Evolutionary conservation across 2,329 filamentous ascomycete species (phyloP).

Genomic region (Diplodia sapinea): DNA sequence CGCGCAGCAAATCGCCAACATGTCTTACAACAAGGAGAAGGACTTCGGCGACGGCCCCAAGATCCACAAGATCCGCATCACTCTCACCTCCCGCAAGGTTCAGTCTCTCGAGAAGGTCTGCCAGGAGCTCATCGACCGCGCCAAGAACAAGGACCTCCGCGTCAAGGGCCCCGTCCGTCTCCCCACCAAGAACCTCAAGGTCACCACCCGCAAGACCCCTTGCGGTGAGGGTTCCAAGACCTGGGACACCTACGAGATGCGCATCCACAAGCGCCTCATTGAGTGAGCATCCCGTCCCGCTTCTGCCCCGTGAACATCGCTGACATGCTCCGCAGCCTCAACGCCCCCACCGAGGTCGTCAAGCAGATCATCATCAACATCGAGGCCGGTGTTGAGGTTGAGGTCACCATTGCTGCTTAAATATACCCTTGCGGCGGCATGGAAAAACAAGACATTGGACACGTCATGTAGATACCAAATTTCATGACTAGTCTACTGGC

Average conservation of each 20-base stretch:
- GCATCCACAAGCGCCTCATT: conserved; percentile 98
- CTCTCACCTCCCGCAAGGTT: conserved; percentile 93
- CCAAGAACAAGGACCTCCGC: conserved; percentile 96
- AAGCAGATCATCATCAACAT: conserved; percentile 98
- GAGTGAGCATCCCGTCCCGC: conserved; percentile 64
- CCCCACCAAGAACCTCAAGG: conserved; percentile 94
- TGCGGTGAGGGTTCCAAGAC: conserved; percentile 99
- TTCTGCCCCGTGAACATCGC: not conserved
- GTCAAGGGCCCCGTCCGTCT: conserved; percentile 98
- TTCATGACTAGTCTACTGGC: conserved; percentile 21
- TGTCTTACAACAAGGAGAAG: conserved; percentile 81
- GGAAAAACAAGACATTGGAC: conserved; percentile 19
- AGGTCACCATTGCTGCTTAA: conserved; percentile 89
- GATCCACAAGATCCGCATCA: conserved; percentile 98
- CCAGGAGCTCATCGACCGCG: conserved; percentile 96
- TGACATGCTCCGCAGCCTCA: conserved; percentile 63
- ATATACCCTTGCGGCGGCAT: conserved; percentile 11
- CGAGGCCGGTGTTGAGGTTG: conserved; percentile 90
- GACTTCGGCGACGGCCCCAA: conserved; percentile 89
- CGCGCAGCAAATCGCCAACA: conserved; percentile 37
- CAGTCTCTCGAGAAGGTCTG: conserved; percentile 93
- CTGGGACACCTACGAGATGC: conserved; percentile 99
- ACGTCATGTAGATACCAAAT: conserved; percentile 25
- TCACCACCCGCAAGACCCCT: conserved; percentile 98
- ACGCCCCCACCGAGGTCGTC: conserved; percentile 96